Evolutionary conservation across 768 basidiomycete genomes (phyloP), one percentile per base, ranked within the genome.

Genomic region (Hydnomerulius pinastri): DNA sequence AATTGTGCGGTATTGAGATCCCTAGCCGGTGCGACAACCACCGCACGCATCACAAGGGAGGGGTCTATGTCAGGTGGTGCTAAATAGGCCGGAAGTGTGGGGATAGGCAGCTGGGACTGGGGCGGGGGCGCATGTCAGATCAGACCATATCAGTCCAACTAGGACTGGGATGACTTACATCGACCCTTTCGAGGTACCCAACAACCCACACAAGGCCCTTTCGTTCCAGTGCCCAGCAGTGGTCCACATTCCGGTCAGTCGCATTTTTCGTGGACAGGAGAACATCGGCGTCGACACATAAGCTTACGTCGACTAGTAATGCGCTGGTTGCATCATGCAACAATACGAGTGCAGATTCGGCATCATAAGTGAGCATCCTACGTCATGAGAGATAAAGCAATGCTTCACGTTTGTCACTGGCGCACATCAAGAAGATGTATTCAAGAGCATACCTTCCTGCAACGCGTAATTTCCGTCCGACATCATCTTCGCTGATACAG

Each of bases 301-400:
- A 71, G 38, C 75, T 71, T 8, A 74, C 75, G 60, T 88, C 84
- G 7, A 87, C 78, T 9, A 85, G 68, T 41, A 87, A 59, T 28
- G 73, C 81, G n/a, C 66, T 64, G 11, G 73, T 72, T 40, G 71
- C 73, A 55, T 81, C 80, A n/a, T 77, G 56, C 27, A 88, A 63
- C 18, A 82, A 50, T 12, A 79, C 66, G 12, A 78, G 63, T 4
- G 75, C 76, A 32, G 74, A 75, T 8, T 64, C 57, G 12, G 71
- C 68, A 53, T 86, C 82, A 61, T 85, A 84, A 25, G 76, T 71
- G 29, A 85, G 72, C 55, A 86, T 71, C 59, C 86, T 88, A 58
- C 36, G 39, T 49, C 36, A 33, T 39, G 29, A 25, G 48, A 48
- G 30, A 24, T 50, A 17, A 53, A n/a, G n/a, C n/a, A n/a, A 44